A percentile compares a stretch with the other conserved stretches of the same genome.
phyloP scores from a whole-genome alignment of 176 grass and related monocot genomes.

The Cymbopogon citratus region DNA sequence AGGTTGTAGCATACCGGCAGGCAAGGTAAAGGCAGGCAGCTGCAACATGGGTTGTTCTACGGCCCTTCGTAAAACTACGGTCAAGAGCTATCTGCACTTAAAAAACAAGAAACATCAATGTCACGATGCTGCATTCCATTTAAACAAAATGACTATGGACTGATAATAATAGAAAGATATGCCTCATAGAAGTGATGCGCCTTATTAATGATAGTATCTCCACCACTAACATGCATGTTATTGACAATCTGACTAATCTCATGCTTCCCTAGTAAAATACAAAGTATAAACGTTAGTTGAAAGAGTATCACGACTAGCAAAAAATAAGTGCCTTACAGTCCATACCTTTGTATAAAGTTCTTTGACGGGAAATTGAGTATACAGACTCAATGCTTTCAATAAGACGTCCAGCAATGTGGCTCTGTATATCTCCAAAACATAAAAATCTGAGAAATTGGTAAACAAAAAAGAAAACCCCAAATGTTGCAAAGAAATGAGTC shows the following conservation, averaged over 20 bases:
- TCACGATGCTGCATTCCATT: not conserved
- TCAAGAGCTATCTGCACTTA: conserved; percentile 76
- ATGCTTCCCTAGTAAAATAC: conserved; percentile 51
- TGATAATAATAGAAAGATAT: not conserved
- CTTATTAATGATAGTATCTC: conserved; percentile 46
- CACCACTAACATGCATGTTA: conserved; percentile 56
- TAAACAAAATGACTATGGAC: not conserved
- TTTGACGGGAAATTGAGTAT: conserved; percentile 67
- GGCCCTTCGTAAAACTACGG: conserved; percentile 69
- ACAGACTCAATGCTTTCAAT: conserved; percentile 41
- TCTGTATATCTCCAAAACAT: conserved; percentile 31
- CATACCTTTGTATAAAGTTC: conserved; percentile 62
- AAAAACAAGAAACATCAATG: conserved; percentile 26
- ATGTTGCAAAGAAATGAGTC: not conserved
- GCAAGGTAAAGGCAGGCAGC: conserved; percentile 93
- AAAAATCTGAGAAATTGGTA: not conserved
- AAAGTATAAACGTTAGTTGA: not conserved
- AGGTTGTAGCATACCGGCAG: conserved; percentile 49
- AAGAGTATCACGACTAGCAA: not conserved
- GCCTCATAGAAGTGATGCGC: conserved; percentile 76
- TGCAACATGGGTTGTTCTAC: conserved; percentile 64
- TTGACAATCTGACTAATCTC: conserved; percentile 63
- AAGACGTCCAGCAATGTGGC: conserved; percentile 32
- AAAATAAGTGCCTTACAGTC: not conserved
- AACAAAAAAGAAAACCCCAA: not conserved